Conservation (phyloP, 805 yeast genomes). For the Hanseniaspora clermontiae region DNA sequence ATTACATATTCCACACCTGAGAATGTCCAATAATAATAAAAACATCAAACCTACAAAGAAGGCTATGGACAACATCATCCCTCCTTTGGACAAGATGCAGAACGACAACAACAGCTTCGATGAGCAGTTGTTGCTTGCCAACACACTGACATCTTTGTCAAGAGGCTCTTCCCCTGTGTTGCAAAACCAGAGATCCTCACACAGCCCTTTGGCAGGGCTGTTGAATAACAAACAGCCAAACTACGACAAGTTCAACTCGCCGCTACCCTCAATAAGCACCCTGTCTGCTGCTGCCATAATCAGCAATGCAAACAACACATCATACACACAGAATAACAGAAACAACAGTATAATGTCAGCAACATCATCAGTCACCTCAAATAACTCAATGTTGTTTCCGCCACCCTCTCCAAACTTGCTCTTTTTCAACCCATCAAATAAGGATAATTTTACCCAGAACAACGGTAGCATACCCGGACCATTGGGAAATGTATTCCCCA, state of each 20-base stretch:
- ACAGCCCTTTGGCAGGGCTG: not conserved
- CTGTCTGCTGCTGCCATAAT: not conserved
- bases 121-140: slow-evolving; percentile 7
- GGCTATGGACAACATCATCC: not conserved
- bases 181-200: not conserved
- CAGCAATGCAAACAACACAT: not conserved
- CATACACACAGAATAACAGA: slow-evolving; percentile 10
- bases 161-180: slow-evolving; percentile 10
- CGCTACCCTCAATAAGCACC: slow-evolving; percentile 1
- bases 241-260: not conserved
- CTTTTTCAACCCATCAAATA: not conserved
- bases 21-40: not conserved
- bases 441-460: not conserved
- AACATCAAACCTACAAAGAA: not conserved
- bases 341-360: slow-evolving; percentile 7
- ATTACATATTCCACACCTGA: not conserved
- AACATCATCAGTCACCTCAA: slow-evolving; percentile 8
- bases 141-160: slow-evolving; percentile 7
- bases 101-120: slow-evolving; percentile 2
- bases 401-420: slow-evolving; percentile 4
- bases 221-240: not conserved
- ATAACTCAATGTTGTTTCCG: slow-evolving; percentile 6
- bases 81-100: slow-evolving; percentile 5
- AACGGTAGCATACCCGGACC: slow-evolving; percentile 11
- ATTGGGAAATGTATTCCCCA: slow-evolving; percentile 10